Conservation (phyloP, 768 basidiomycete genomes). For the Boletus sensibilis region DNA sequence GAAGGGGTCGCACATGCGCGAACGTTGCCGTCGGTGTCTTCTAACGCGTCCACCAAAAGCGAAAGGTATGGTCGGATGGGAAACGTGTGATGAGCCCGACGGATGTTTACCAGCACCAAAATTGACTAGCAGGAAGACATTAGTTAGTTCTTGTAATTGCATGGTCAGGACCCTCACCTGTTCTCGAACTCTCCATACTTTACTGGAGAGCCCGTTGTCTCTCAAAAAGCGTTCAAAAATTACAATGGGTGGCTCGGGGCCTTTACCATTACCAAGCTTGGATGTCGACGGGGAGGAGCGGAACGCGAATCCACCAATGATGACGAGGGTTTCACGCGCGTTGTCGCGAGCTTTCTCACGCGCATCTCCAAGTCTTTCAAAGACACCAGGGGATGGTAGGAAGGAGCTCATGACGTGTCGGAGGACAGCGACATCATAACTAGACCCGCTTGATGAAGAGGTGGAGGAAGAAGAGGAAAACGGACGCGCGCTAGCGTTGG, state of each 20-base stretch:
- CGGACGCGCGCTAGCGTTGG: constrained; percentile 30
- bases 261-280: constrained; percentile 53
- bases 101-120: constrained; percentile 67
- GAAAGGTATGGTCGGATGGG: constrained; percentile 81
- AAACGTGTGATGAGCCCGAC: constrained; percentile 67
- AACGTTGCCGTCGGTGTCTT: constrained; percentile 89
- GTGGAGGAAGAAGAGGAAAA: constrained; percentile 56
- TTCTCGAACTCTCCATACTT: constrained; percentile 84
- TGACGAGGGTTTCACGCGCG: constrained; percentile 74
- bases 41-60: constrained; percentile 77
- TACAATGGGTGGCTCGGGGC: constrained; percentile 63
- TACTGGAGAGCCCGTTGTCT: constrained; percentile 74
- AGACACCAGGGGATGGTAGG: constrained; percentile 70
- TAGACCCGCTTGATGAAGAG: constrained; percentile 42
- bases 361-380: constrained; percentile 79
- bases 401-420: constrained; percentile 69
- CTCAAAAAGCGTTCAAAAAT: constrained; percentile 70
- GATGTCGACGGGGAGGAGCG: constrained; percentile 49
- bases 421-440: constrained; percentile 55
- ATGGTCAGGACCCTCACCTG: constrained; percentile 53
- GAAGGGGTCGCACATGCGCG: constrained; percentile 82
- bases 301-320: constrained; percentile 72
- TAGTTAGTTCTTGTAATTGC: background rate
- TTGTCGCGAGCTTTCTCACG: constrained; percentile 70
- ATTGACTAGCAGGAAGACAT: constrained; percentile 45